A percentile compares a stretch with the other conserved stretches of the same genome.
Evolutionary conservation across 441 rosid species (phyloP).

Genomic region (Aleurites moluccanus): DNA sequence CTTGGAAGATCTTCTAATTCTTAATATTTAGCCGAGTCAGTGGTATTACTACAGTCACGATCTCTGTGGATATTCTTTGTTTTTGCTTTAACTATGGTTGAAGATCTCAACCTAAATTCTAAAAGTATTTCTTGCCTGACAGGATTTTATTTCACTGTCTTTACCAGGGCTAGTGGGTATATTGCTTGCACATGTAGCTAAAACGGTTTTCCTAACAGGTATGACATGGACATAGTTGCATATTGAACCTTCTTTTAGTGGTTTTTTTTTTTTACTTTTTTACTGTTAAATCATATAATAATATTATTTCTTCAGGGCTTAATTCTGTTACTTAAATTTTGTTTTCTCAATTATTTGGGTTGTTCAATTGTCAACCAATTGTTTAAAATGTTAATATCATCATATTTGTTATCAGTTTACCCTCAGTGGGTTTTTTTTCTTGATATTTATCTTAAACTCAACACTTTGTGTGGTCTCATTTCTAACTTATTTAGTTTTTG

Average conservation of each 20-base stretch:
- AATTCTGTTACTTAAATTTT: not conserved
- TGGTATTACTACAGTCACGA: not conserved
- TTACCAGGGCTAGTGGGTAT: slow-evolving; percentile 75
- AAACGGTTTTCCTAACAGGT: slow-evolving; percentile 81
- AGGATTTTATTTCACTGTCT: slow-evolving; percentile 31
- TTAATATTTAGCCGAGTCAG: not conserved
- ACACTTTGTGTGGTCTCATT: slow-evolving; percentile 6
- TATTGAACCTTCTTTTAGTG: slow-evolving; percentile 5
- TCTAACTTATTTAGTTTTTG: slow-evolving; percentile 4
- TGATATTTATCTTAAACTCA: not conserved
- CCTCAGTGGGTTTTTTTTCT: not conserved
- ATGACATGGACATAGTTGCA: slow-evolving; percentile 5
- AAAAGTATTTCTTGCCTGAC: slow-evolving; percentile 25
- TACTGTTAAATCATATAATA: not conserved
- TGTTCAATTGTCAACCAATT: not conserved
- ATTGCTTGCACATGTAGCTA: slow-evolving; percentile 67
- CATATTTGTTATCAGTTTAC: not conserved
- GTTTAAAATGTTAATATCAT: slow-evolving; percentile 1
- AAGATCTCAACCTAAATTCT: slow-evolving; percentile 1
- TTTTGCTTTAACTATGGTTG: slow-evolving; percentile 6
- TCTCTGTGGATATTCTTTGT: not conserved
- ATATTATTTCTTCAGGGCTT: not conserved
- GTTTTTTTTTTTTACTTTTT: not conserved
- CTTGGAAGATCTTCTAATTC: not conserved
- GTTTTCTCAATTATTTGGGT: not conserved